Conservation (phyloP, 495 filamentous ascomycete genomes). For the Beverwykella pulmonaria region DNA sequence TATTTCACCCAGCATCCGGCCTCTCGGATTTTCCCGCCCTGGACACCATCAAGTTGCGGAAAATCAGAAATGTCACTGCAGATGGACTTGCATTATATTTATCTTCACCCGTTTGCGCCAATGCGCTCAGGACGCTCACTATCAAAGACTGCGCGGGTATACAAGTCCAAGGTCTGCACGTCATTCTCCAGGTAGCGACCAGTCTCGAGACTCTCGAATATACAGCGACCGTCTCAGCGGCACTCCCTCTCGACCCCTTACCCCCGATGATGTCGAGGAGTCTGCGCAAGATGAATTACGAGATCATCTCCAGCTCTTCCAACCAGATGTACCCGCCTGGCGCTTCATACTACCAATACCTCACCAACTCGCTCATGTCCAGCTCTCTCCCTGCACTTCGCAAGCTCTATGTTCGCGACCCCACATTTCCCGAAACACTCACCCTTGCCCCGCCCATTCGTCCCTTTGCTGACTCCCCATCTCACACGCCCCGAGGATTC, state of each 20-base stretch:
- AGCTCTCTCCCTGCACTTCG: constrained; percentile 70
- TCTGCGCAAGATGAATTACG: constrained; percentile 74
- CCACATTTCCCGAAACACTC: constrained; percentile 73
- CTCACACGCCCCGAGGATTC: constrained; percentile 50
- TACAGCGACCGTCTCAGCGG: constrained; percentile 63
- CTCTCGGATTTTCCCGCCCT: constrained; percentile 72
- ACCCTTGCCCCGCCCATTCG: constrained; percentile 65
- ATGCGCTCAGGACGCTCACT: constrained; percentile 61
- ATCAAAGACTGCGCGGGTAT: constrained; percentile 64
- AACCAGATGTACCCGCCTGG: constrained; percentile 60
- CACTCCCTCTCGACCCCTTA: constrained; percentile 63
- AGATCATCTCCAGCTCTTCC: constrained; percentile 67
- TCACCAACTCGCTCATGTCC: constrained; percentile 78
- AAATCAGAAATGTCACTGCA: constrained; percentile 68
- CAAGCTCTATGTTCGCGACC: constrained; percentile 82
- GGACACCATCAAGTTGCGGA: constrained; percentile 66
- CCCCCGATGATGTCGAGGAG: constrained; percentile 67
- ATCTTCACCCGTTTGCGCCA: constrained; percentile 51
- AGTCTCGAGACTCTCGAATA: constrained; percentile 67
- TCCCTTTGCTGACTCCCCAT: constrained; percentile 50
- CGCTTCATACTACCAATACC: constrained; percentile 79
- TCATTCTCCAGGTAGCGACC: constrained; percentile 64
- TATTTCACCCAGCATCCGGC: constrained; percentile 63
- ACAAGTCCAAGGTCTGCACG: constrained; percentile 62
- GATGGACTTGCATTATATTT: constrained; percentile 69